phyloP scores from a whole-genome alignment of 2,329 filamentous ascomycete species.

The Myriosclerotinia duriaeana region DNA sequence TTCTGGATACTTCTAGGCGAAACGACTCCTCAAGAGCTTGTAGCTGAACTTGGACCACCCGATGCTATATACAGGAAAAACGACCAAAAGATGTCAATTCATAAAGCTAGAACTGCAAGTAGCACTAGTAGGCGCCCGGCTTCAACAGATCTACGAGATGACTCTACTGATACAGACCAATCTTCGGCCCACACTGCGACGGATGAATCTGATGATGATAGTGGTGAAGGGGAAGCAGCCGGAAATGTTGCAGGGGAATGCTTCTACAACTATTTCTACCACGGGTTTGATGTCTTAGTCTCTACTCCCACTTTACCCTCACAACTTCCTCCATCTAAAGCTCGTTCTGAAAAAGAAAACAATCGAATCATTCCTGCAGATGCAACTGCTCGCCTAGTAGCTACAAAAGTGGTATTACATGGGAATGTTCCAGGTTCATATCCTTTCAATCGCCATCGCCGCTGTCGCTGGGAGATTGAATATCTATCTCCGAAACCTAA shows the following conservation, averaged over 20 bases:
- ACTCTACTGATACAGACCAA: slow-evolving; percentile 70
- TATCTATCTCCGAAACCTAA: slow-evolving; percentile 50
- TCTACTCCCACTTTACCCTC: slow-evolving; percentile 70
- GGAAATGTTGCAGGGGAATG: slow-evolving; percentile 66
- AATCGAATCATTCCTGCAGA: slow-evolving; percentile 34
- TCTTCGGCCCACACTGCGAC: slow-evolving; percentile 71
- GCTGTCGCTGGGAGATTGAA: slow-evolving; percentile 79
- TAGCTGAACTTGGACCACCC: slow-evolving; percentile 87
- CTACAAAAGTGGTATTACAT: slow-evolving; percentile 89
- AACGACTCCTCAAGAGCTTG: slow-evolving; percentile 87
- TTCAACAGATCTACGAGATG: slow-evolving; percentile 47
- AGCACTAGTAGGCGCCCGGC: slow-evolving; percentile 51
- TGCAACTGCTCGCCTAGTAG: slow-evolving; percentile 67
- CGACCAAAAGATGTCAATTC: slow-evolving; percentile 84
- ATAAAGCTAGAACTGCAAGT: slow-evolving; percentile 60
- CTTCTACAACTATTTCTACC: slow-evolving; percentile 97
- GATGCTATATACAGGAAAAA: slow-evolving; percentile 93
- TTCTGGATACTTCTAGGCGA: slow-evolving; percentile 76
- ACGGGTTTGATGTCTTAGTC: slow-evolving; percentile 92
- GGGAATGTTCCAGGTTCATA: slow-evolving; percentile 95
- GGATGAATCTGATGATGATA: slow-evolving; percentile 66
- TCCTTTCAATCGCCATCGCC: slow-evolving; percentile 90
- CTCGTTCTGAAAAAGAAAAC: slow-evolving; percentile 28
- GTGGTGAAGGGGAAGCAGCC: slow-evolving; percentile 56
- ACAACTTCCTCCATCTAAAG: slow-evolving; percentile 56